Evolutionary conservation across 345 rosid genomes (phyloP).

Genomic region (Heritiera littoralis): DNA sequence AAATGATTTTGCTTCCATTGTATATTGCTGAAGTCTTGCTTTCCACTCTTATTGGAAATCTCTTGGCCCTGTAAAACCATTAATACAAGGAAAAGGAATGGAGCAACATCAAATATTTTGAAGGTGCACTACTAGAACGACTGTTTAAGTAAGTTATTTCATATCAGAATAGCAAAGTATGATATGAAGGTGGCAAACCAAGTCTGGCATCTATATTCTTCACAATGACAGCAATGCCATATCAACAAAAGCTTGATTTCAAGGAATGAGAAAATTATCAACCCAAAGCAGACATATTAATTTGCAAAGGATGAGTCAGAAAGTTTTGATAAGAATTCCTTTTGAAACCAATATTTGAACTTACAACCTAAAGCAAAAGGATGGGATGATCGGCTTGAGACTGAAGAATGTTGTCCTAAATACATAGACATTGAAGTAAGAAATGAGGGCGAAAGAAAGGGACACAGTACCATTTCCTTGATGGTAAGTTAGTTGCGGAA

Average conservation of each 20-base stretch:
- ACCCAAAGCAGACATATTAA: neutral
- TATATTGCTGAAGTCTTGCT: constrained; percentile 61
- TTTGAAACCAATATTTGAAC: neutral
- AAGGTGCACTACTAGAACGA: neutral
- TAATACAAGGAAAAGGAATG: neutral
- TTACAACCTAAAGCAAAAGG: neutral
- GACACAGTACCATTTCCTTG: constrained; percentile 73
- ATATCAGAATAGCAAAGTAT: neutral
- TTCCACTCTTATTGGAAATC: constrained; percentile 79
- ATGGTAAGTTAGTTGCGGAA: constrained; percentile 65
- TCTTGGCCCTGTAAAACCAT: constrained; percentile 69
- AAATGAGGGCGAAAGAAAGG: neutral
- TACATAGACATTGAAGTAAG: neutral
- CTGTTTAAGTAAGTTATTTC: neutral
- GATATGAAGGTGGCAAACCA: neutral
- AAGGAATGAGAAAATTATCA: neutral
- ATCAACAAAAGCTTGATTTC: neutral
- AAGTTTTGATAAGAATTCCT: neutral
- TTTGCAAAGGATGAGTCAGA: neutral
- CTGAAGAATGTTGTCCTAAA: neutral
- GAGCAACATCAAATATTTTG: neutral
- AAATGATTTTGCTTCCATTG: constrained; percentile 60
- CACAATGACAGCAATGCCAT: neutral
- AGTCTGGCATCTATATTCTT: neutral
- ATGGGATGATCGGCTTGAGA: neutral